phyloP scores from a whole-genome alignment of 345 rosid species.

The Salix koriyanagi region DNA sequence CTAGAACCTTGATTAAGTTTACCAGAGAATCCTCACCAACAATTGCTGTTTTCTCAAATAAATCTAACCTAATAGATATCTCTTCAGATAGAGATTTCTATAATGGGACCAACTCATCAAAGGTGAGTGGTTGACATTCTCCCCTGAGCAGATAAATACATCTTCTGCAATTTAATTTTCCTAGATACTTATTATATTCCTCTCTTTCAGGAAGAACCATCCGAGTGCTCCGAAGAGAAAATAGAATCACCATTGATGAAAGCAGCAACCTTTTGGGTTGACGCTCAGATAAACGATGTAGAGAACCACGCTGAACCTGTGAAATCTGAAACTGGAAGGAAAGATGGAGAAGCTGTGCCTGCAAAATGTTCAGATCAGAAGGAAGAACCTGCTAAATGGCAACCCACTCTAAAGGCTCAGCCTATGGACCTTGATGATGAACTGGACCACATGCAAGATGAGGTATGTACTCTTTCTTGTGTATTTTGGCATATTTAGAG shows the following conservation, averaged over 20 bases:
- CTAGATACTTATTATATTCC: constrained; percentile 2
- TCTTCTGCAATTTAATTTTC: neutral
- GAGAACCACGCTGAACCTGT: constrained; percentile 6
- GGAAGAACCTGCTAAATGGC: constrained; percentile 2
- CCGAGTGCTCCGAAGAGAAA: constrained; percentile 27
- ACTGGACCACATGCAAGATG: constrained; percentile 14
- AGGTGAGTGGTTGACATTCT: constrained; percentile 21
- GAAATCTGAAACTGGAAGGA: constrained; percentile 8
- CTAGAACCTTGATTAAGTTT: neutral
- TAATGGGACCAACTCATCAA: constrained; percentile 11
- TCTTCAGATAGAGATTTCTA: constrained; percentile 13
- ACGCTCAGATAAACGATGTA: constrained; percentile 8
- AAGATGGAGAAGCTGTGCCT: constrained; percentile 1
- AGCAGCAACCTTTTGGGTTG: neutral
- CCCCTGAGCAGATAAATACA: neutral
- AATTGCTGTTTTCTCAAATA: constrained; percentile 12
- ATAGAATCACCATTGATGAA: constrained; percentile 19
- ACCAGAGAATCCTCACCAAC: constrained; percentile 11
- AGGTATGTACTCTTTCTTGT: constrained; percentile 19
- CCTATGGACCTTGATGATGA: constrained; percentile 7
- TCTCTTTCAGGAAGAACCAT: constrained; percentile 22
- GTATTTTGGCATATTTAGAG: neutral
- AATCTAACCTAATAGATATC: constrained; percentile 18
- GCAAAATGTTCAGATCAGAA: constrained; percentile 1
- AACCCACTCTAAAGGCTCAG: constrained; percentile 3